Conservation (phyloP, 2,329 filamentous ascomycete species). For the Gyromitra esculenta region DNA sequence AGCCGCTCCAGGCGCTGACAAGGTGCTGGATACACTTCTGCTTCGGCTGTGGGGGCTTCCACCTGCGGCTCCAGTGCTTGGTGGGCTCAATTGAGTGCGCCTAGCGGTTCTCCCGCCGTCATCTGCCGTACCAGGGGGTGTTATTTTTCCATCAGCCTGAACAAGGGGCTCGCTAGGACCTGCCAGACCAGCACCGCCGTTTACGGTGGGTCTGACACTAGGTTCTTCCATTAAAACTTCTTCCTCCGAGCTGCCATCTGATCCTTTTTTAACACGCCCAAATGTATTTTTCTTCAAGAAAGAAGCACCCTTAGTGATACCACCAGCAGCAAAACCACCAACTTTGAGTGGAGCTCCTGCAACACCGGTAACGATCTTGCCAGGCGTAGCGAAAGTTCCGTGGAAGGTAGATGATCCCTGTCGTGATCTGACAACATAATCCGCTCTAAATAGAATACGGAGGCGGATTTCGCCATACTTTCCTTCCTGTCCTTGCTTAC, state of each 20-base stretch:
- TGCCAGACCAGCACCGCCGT: slow-evolving; percentile 37
- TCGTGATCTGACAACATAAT: slow-evolving; percentile 85
- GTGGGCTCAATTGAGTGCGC: slow-evolving; percentile 46
- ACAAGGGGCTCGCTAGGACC: slow-evolving; percentile 21
- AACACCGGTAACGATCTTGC: slow-evolving; percentile 83
- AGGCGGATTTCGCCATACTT: slow-evolving; percentile 79
- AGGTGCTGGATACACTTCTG: slow-evolving; percentile 68
- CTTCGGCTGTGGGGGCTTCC: slow-evolving; percentile 62
- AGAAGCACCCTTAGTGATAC: slow-evolving; percentile 86
- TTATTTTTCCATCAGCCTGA: slow-evolving; percentile 32
- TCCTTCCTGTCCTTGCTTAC: slow-evolving; percentile 67
- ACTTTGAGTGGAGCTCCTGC: slow-evolving; percentile 94
- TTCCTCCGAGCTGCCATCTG: slow-evolving; percentile 56
- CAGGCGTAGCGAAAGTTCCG: slow-evolving; percentile 85
- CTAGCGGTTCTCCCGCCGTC: slow-evolving; percentile 50
- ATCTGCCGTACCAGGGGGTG: slow-evolving; percentile 30
- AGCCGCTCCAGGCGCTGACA: slow-evolving; percentile 64
- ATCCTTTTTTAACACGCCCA: slow-evolving; percentile 72
- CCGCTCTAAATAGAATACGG: slow-evolving; percentile 88
- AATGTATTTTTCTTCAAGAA: slow-evolving; percentile 89
- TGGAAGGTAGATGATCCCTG: slow-evolving; percentile 94
- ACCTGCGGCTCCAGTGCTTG: slow-evolving; percentile 63
- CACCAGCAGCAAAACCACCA: slow-evolving; percentile 78
- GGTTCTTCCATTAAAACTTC: slow-evolving; percentile 37
- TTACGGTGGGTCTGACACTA: slow-evolving; percentile 24